Base-by-base conservation (phyloP, 2,329 filamentous ascomycete genomes). In the Claviceps lovelessii region DNA sequence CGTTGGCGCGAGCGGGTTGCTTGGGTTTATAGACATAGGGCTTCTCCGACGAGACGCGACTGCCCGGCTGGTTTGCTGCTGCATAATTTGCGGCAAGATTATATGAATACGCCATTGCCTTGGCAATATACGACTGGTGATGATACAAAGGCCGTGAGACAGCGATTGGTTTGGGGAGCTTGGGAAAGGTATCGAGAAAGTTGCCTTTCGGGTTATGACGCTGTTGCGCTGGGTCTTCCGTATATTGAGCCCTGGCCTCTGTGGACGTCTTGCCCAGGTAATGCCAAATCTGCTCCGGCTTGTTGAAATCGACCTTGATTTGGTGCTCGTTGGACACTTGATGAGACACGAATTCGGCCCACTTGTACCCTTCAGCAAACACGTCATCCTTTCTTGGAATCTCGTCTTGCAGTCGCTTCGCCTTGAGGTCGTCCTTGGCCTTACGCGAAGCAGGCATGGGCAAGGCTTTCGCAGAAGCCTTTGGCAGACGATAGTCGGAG, bases 221-320 rank as follows among this genome's bases (percentile, higher is more conserved):
- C n/a, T 70, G 76, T 13, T 69, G 75, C 9, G 64, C 59, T 47
- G 78, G 80, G 69, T 95, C 83, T 63, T 93, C 87, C 5, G 90
- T 95, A 70, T 93, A 98, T 67, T 94, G 89, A 31, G 90, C 85
- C 68, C 85, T 90, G 54, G 89, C 86, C 64, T 97, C 91, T 7
- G 91, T 96, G 28, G 91, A 97, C 23, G 79, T 80, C 66, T 82
- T 82, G 37, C 88, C 88, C 57, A 98, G 77, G 67, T 96, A 97
- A 71, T 89, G 80, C 88, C 90, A 97, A 19, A 95, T 68, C 65
- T 88, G 84, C 58, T 91, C 80, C 17, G 83, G 76, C 65, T 86
- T 87, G 57, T 70, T 70, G 9, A 95, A 68, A 63, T 95, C 82
- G 56, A 94, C 73, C 69, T 84, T 86, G 64, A 76, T 77, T 67